A percentile compares a stretch with the other conserved stretches of the same genome.
Evolutionary conservation across 495 filamentous ascomycete genomes (phyloP).

Genomic region (Articulospora tetracladia): DNA sequence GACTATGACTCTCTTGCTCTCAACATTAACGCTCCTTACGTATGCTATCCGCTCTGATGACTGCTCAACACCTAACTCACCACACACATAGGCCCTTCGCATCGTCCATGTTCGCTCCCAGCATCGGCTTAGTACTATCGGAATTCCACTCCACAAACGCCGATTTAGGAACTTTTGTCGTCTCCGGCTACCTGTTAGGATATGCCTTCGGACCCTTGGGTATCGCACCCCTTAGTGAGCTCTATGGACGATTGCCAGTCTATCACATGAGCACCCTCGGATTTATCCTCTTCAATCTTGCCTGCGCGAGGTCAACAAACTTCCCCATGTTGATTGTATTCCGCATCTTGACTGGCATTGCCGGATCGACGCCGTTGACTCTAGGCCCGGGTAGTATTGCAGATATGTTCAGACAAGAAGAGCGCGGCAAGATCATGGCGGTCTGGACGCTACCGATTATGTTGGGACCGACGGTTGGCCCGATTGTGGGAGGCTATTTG

Average conservation of each 20-base stretch:
- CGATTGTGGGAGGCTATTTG: slow-evolving; percentile 62
- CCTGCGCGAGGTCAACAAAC: slow-evolving; percentile 50
- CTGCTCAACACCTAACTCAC: neutral
- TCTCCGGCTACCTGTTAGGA: slow-evolving; percentile 73
- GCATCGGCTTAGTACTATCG: slow-evolving; percentile 45
- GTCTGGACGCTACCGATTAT: slow-evolving; percentile 62
- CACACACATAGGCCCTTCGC: slow-evolving; percentile 39
- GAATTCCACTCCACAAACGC: slow-evolving; percentile 57
- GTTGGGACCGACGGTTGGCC: slow-evolving; percentile 62
- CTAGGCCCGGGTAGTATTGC: slow-evolving; percentile 56
- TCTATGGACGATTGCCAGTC: slow-evolving; percentile 58
- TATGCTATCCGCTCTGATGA: slow-evolving; percentile 33
- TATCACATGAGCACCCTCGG: slow-evolving; percentile 46
- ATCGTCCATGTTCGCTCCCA: slow-evolving; percentile 71
- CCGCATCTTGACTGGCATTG: slow-evolving; percentile 52
- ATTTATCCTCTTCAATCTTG: slow-evolving; percentile 54
- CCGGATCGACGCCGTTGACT: slow-evolving; percentile 47
- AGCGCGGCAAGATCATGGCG: slow-evolving; percentile 59
- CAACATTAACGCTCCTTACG: slow-evolving; percentile 54
- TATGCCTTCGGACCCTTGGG: slow-evolving; percentile 60
- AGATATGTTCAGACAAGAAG: slow-evolving; percentile 57
- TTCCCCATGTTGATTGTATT: slow-evolving; percentile 50
- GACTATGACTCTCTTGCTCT: slow-evolving; percentile 43
- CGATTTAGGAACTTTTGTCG: slow-evolving; percentile 52
- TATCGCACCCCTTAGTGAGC: slow-evolving; percentile 59